Evolutionary conservation across 1,139 yeast genomes (phyloP), one percentile per base, ranked within the genome.

Genomic region (Hansenula anomala): DNA sequence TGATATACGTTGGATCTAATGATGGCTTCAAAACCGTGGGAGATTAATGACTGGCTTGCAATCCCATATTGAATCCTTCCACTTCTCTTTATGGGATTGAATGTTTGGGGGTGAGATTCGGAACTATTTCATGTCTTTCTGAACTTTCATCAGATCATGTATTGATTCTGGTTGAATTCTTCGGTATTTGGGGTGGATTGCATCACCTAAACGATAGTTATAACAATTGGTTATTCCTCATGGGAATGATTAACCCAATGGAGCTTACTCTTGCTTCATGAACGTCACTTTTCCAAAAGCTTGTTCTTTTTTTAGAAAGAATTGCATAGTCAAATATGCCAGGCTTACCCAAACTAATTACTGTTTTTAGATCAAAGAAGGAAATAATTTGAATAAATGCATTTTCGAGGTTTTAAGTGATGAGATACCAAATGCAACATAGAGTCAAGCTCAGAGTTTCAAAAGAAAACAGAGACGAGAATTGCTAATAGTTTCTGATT

Each of bases 361-460:
- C n/a, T n/a, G n/a, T n/a, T n/a, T n/a, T n/a, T n/a, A n/a, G n/a
- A n/a, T n/a, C n/a, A n/a, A n/a, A n/a, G n/a, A n/a, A 13, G 16
- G 13, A n/a, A 9, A 13, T 19, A 10, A 5, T 14, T 6, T 14
- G 10, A 20, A 10, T 26, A 7, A 13, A 16, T 44, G 23, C 28
- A 16, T 31, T n/a, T 20, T 20, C 9, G 22, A 9, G 13, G 18
- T 31, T 28, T 36, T 31, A 44, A 49, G 43, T 82, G 92, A 84
- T 82, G 92, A 83, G 75, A 81, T 77, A 69, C 64, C 65, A 71
- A n/a, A 78, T 74, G 86, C 80, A 75, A 80, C 88, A 80, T 82
- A 82, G 94, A 84, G 94, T 84, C 94, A 84, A 84, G 94, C 94
- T 84, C 94, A 72, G 88, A 82, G 83, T 60, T 56, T 23, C 25